phyloP scores from a whole-genome alignment of 129 eudicot genomes.

The Escallonia herrerae region DNA sequence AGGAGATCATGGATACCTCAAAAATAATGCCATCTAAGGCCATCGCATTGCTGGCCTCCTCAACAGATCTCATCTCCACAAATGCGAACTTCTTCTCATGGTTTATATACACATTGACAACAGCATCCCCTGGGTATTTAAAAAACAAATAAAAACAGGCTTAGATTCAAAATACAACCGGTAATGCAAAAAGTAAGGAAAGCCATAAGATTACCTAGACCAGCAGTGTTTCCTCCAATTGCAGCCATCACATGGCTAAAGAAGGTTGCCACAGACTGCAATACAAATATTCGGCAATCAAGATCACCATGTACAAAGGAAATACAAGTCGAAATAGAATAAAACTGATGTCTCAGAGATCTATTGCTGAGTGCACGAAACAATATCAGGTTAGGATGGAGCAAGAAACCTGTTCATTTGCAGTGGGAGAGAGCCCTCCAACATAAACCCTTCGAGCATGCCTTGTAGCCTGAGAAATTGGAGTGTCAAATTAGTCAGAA shows the following conservation, averaged over 20 bases:
- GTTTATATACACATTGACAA: conserved; percentile 91
- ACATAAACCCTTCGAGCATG: conserved; percentile 99
- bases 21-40: conserved; percentile 92
- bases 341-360: neutral
- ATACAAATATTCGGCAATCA: neutral
- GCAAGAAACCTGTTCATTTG: conserved; percentile 80
- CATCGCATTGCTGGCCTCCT: conserved; percentile 99
- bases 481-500: neutral
- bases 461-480: conserved; percentile 74
- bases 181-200: neutral
- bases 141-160: no score
- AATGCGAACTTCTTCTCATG: conserved; percentile 98
- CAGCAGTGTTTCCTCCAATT: conserved; percentile 97
- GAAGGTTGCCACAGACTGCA: conserved; percentile 91
- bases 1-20: conserved; percentile 35
- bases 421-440: conserved; percentile 92
- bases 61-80: conserved; percentile 99
- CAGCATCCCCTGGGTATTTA: conserved; percentile 76
- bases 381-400: neutral
- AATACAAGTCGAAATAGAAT: neutral
- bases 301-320: neutral
- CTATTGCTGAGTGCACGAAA: no score
- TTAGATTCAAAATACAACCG: no score
- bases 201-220: conserved; percentile 59
- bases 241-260: conserved; percentile 97